phyloP scores from a whole-genome alignment of 2,329 filamentous ascomycete species.

The Seiridium cupressi region DNA sequence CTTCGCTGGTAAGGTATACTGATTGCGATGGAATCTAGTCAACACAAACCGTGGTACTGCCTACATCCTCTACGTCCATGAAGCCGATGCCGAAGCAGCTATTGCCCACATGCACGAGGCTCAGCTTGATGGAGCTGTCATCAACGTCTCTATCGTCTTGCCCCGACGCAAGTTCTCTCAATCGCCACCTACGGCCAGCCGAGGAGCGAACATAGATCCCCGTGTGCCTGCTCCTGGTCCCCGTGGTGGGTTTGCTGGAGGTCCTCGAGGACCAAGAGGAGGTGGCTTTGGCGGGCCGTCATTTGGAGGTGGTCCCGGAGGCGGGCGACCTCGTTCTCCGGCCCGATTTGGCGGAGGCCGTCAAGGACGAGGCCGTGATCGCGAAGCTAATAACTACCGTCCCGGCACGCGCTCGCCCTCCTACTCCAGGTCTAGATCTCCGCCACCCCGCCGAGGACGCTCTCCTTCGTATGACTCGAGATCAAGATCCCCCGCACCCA shows the following conservation, averaged over 20 bases:
- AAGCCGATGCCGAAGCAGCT: slow-evolving; percentile 47
- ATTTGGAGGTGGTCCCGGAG: slow-evolving; percentile 17
- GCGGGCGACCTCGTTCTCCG: neutral
- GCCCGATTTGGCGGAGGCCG: slow-evolving; percentile 25
- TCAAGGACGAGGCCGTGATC: slow-evolving; percentile 27
- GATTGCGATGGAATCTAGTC: slow-evolving; percentile 47
- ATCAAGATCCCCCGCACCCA: slow-evolving; percentile 38
- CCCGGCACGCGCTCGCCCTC: slow-evolving; percentile 51
- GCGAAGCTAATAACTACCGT: slow-evolving; percentile 55
- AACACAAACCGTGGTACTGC: slow-evolving; percentile 79
- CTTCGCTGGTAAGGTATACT: neutral
- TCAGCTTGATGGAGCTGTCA: slow-evolving; percentile 79
- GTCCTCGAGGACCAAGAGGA: slow-evolving; percentile 17
- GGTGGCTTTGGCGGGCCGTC: slow-evolving; percentile 12
- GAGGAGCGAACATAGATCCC: slow-evolving; percentile 58
- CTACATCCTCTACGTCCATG: slow-evolving; percentile 12
- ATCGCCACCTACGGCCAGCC: slow-evolving; percentile 70
- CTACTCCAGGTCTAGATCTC: slow-evolving; percentile 31
- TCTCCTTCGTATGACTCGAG: slow-evolving; percentile 47
- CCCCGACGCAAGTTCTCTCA: slow-evolving; percentile 80
- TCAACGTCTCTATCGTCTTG: slow-evolving; percentile 86
- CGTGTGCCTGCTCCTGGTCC: slow-evolving; percentile 40
- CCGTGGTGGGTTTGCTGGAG: slow-evolving; percentile 9
- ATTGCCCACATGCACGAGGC: slow-evolving; percentile 98
- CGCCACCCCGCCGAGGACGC: slow-evolving; percentile 32